These are phyloP conservation scores for Cladosporium austrohemisphaericum DNA, from an alignment of 2,329 filamentous ascomycete species.

Conservation along the genomic window DNA sequence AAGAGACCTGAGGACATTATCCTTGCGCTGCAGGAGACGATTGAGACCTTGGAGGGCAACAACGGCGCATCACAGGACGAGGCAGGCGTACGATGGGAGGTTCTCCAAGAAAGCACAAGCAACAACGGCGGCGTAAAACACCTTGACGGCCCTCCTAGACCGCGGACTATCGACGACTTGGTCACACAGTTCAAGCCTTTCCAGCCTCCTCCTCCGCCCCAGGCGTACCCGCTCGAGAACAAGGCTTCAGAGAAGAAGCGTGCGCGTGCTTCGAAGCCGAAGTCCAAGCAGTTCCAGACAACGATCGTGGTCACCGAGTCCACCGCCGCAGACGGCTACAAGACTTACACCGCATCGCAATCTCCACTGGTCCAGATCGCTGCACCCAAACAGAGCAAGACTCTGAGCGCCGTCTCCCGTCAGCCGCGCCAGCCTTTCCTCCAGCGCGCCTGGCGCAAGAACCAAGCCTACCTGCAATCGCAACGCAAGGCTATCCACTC, in stretches of 20 bases:
- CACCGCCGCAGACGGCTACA: slow-evolving; percentile 48
- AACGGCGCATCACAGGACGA: slow-evolving; percentile 33
- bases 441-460: slow-evolving; percentile 65
- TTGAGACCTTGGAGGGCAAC: slow-evolving; percentile 38
- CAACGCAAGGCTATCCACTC: slow-evolving; percentile 15
- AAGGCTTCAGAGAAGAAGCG: slow-evolving; percentile 20
- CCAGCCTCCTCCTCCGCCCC: slow-evolving; percentile 75
- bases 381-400: slow-evolving; percentile 10
- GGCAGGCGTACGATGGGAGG: slow-evolving; percentile 37
- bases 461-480: slow-evolving; percentile 48
- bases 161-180: slow-evolving; percentile 38
- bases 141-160: slow-evolving; percentile 26
- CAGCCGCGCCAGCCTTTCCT: slow-evolving; percentile 53
- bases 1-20: slow-evolving; percentile 38
- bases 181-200: slow-evolving; percentile 64
- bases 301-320: slow-evolving; percentile 52
- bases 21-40: slow-evolving; percentile 42
- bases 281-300: slow-evolving; percentile 40
- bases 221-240: slow-evolving; percentile 43
- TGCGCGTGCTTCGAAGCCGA: slow-evolving; percentile 6
- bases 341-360: slow-evolving; percentile 50
- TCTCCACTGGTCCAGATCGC: slow-evolving; percentile 34
- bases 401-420: slow-evolving; percentile 5
- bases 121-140: slow-evolving; percentile 32
- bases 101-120: slow-evolving; percentile 32